Conservation (phyloP, 306 rosid species). For the Oemleria cerasiformis region DNA sequence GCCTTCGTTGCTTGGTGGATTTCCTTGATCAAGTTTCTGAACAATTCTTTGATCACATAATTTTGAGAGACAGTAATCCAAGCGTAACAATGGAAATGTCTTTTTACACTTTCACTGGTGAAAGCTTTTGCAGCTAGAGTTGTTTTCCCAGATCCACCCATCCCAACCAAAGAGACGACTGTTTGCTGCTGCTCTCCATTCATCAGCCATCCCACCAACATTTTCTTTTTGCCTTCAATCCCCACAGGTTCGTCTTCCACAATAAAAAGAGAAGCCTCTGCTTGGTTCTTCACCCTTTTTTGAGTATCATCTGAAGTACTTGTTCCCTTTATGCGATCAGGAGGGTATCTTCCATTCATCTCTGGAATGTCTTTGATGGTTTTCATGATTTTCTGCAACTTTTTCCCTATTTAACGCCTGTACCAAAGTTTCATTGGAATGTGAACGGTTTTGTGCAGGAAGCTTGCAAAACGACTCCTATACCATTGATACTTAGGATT, state of each 20-base stretch:
- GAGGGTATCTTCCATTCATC: not conserved
- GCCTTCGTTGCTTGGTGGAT: constrained; percentile 5
- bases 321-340: not conserved
- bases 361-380: constrained; percentile 9
- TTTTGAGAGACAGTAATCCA: constrained; percentile 26
- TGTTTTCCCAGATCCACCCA: not conserved
- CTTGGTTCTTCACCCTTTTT: constrained; percentile 1
- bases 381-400: not conserved
- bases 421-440: not conserved
- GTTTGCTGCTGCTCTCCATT: not conserved
- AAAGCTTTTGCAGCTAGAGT: constrained; percentile 4
- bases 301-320: not conserved
- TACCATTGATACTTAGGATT: too few relatives aligned
- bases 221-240: constrained; percentile 4
- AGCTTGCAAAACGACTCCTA: too few relatives aligned
- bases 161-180: not conserved
- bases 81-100: not conserved
- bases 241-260: constrained; percentile 8
- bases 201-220: not conserved
- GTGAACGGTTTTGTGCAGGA: too few relatives aligned
- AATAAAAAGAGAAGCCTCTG: not conserved
- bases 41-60: constrained; percentile 21
- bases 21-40: constrained; percentile 22
- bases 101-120: not conserved
- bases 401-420: not conserved